Conservation (phyloP, 2,329 filamentous ascomycete species). For the Xylaria sp. region DNA sequence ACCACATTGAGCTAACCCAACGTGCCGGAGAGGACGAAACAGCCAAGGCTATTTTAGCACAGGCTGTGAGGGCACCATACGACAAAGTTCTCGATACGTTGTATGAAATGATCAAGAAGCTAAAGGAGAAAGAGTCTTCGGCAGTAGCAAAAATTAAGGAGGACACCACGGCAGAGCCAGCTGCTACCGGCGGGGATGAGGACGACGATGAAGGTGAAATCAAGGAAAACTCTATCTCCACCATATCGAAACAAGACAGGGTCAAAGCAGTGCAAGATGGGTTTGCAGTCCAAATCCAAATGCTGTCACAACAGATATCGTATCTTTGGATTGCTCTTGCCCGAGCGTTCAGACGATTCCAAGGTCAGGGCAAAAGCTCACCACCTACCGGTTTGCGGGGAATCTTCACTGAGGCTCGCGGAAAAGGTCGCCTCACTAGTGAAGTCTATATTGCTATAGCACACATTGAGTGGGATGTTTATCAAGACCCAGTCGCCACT, state of each 20-base stretch:
- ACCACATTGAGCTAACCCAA: constrained; percentile 83
- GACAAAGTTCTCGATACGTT: constrained; percentile 84
- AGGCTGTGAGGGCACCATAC: constrained; percentile 83
- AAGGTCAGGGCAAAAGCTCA: constrained; percentile 79
- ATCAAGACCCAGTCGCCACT: constrained; percentile 89
- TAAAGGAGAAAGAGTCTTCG: constrained; percentile 70
- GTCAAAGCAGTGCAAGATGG: constrained; percentile 70
- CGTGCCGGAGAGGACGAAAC: constrained; percentile 81
- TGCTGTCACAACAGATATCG: constrained; percentile 86
- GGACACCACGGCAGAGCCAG: constrained; percentile 49
- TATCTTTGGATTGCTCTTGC: constrained; percentile 96
- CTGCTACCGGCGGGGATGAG: constrained; percentile 48
- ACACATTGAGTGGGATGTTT: constrained; percentile 93
- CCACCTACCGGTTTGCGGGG: constrained; percentile 77
- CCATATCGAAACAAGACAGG: constrained; percentile 72
- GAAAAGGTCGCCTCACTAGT: constrained; percentile 86
- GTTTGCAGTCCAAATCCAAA: constrained; percentile 76
- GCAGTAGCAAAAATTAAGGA: constrained; percentile 68
- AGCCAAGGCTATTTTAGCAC: constrained; percentile 77
- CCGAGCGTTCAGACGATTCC: constrained; percentile 90
- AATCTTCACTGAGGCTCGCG: constrained; percentile 88
- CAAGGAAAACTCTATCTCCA: constrained; percentile 52
- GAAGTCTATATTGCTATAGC: constrained; percentile 96
- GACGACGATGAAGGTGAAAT: constrained; percentile 64
- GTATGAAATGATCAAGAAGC: constrained; percentile 84